A percentile compares a stretch with the other conserved stretches of the same genome.
These are phyloP conservation scores for Plasmodium gonderi DNA, from an alignment of 169 alveolate genomes.

Conservation along the genomic window DNA sequence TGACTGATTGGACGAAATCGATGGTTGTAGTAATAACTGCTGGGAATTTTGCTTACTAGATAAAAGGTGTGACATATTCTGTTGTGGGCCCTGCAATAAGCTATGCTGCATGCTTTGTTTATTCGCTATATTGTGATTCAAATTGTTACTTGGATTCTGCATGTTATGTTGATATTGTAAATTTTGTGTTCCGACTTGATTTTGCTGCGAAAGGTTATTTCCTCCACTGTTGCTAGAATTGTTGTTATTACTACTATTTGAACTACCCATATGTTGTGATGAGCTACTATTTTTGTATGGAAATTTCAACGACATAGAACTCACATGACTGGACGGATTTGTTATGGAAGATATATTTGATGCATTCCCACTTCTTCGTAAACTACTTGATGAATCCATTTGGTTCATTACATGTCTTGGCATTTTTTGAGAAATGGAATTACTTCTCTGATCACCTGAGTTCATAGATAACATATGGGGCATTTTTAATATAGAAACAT, in stretches of 20 bases:
- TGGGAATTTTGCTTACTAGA: conserved; percentile 21
- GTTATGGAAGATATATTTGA: not conserved
- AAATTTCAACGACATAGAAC: conserved; percentile 24
- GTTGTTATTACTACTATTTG: not conserved
- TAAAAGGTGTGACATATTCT: not conserved
- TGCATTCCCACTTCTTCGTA: conserved; percentile 6
- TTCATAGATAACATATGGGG: conserved; percentile 31
- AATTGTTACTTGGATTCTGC: not conserved
- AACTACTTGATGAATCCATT: conserved; percentile 13
- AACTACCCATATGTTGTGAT: not conserved
- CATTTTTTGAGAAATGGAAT: conserved; percentile 29
- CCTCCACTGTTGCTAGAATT: not conserved
- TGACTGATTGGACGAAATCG: not conserved
- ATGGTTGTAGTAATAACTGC: conserved; percentile 1
- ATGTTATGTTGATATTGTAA: not conserved
- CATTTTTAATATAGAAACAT: conserved; percentile 47
- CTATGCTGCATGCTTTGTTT: conserved; percentile 22
- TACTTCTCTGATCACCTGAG: conserved; percentile 50
- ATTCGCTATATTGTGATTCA: not conserved
- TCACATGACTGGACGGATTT: conserved; percentile 21
- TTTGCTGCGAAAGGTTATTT: not conserved
- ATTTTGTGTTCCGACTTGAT: not conserved
- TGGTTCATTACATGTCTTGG: conserved; percentile 26
- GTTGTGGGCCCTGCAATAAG: not conserved
- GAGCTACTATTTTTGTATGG: conserved; percentile 30